Evolutionary conservation across 2,329 filamentous ascomycete species (phyloP), one percentile per base, ranked within the genome.

Genomic region (Fusarium globosum): DNA sequence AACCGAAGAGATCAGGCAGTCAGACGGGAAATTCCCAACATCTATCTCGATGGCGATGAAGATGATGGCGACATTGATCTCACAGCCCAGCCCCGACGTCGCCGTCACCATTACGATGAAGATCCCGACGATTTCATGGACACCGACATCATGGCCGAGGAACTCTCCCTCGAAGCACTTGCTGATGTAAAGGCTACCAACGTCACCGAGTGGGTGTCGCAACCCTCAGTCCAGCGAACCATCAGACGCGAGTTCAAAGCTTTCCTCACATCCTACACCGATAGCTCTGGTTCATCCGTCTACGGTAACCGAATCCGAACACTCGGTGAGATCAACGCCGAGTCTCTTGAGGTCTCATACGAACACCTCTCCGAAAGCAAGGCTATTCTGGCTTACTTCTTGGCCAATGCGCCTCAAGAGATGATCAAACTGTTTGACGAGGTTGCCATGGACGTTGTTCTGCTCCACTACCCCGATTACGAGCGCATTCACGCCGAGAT

Each of bases 401-500:
- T 99, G 35, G 96, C 96, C 75, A 99, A 98, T 80, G 95, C 96
- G 2, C 96, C 96, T 0, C 90, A 93, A n/a, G 96, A 98, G 82
- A 94, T 98, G 80, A 89, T 99, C 69, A 96, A 96, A 81, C 92
- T 99, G 55, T 98, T 99, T 79, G 96, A 99, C 77, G 92, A 97
- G 74, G 96, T 98, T 8, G 96, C 96, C 65, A 96, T 99, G 90
- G 96, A 99, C 72, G 95, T 97, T 42, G 96, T 97, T 10, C 89
- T 98, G 28, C 91, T 98, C 61, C 95, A 98, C 82, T 99, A 98
- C 83, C 96, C 95, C 4, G 95, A 98, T 82, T 99, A 99, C 82
- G 95, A 97, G 81, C 93, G 95, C 71, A 99, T 99, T 78, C 96
- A 98, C 83, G 93, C 95, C 35, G 96, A 99, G 82, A 97, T 99